These are phyloP conservation scores for Bertia moriformis DNA, from an alignment of 2,329 filamentous ascomycete genomes.

Conservation along the genomic window DNA sequence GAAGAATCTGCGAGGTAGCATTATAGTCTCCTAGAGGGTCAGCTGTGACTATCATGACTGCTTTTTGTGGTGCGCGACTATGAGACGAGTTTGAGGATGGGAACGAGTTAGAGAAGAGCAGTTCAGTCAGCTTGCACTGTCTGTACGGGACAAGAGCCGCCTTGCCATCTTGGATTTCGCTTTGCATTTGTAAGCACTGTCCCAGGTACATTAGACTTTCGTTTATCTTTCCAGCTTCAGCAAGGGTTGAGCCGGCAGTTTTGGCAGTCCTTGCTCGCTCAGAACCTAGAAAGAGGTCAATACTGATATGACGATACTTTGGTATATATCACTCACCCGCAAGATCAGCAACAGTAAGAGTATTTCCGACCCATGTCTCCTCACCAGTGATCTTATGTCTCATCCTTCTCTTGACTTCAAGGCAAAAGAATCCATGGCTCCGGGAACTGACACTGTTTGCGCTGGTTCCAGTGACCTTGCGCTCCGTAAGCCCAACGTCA, in stretches of 20 bases:
- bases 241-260: slow-evolving; percentile 80
- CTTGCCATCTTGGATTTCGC: slow-evolving; percentile 62
- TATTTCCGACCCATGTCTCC: slow-evolving; percentile 56
- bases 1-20: slow-evolving; percentile 85
- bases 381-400: slow-evolving; percentile 27
- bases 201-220: slow-evolving; percentile 96
- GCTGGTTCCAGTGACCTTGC: slow-evolving; percentile 76
- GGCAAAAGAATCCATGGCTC: slow-evolving; percentile 89
- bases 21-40: slow-evolving; percentile 91
- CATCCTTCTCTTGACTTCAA: slow-evolving; percentile 77
- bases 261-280: slow-evolving; percentile 87
- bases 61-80: slow-evolving; percentile 64
- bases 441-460: slow-evolving; percentile 86
- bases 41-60: slow-evolving; percentile 90
- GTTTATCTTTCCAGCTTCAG: slow-evolving; percentile 95
- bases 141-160: slow-evolving; percentile 64
- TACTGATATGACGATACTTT: too few relatives aligned
- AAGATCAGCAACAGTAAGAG: slow-evolving; percentile 77
- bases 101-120: slow-evolving; percentile 80
- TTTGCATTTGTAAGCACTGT: slow-evolving; percentile 91
- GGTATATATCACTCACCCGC: slow-evolving; percentile 68
- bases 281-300: slow-evolving; percentile 2
- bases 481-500: slow-evolving; percentile 75
- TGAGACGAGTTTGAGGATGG: slow-evolving; percentile 34
- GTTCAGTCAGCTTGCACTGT: slow-evolving; percentile 73